phyloP scores from a whole-genome alignment of 768 basidiomycete species.

The Mycena alexandri region DNA sequence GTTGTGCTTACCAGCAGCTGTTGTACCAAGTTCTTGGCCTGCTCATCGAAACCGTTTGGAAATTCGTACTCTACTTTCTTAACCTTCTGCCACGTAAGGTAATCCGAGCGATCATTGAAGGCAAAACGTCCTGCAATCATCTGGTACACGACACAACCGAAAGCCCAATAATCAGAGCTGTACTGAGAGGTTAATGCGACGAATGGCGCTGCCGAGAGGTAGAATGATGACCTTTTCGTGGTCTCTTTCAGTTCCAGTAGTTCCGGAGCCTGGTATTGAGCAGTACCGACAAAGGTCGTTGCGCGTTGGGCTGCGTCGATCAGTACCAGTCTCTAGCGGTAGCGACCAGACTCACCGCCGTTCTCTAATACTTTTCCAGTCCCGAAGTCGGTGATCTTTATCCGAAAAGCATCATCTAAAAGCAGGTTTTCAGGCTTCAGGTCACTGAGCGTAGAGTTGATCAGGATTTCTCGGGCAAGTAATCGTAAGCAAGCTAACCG shows the following conservation, averaged over 20 bases:
- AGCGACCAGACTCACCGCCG: conserved; percentile 56
- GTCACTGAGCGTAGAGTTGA: conserved; percentile 58
- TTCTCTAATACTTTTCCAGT: conserved; percentile 83
- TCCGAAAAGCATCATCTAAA: conserved; percentile 86
- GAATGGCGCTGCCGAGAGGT: background rate
- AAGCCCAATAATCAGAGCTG: conserved; percentile 95
- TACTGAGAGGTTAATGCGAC: background rate
- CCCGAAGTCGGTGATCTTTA: conserved; percentile 98
- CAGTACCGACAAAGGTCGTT: conserved; percentile 74
- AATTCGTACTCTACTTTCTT: conserved; percentile 89
- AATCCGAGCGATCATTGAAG: conserved; percentile 92
- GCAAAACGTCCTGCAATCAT: conserved; percentile 93
- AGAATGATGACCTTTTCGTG: conserved; percentile 71
- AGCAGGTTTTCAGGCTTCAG: conserved; percentile 92
- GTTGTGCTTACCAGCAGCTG: conserved; percentile 70
- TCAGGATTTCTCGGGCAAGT: conserved; percentile 23
- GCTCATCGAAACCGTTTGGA: conserved; percentile 86
- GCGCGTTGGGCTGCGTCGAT: conserved; percentile 35
- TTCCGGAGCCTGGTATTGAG: conserved; percentile 92
- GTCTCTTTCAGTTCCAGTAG: conserved; percentile 81
- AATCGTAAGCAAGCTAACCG: conserved; percentile 57
- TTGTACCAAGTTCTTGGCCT: conserved; percentile 85
- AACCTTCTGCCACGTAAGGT: conserved; percentile 95
- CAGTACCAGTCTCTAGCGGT: background rate
- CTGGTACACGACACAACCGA: conserved; percentile 95